phyloP scores from a whole-genome alignment of 2,329 filamentous ascomycete genomes.

The Ceratocystis colombiana region DNA sequence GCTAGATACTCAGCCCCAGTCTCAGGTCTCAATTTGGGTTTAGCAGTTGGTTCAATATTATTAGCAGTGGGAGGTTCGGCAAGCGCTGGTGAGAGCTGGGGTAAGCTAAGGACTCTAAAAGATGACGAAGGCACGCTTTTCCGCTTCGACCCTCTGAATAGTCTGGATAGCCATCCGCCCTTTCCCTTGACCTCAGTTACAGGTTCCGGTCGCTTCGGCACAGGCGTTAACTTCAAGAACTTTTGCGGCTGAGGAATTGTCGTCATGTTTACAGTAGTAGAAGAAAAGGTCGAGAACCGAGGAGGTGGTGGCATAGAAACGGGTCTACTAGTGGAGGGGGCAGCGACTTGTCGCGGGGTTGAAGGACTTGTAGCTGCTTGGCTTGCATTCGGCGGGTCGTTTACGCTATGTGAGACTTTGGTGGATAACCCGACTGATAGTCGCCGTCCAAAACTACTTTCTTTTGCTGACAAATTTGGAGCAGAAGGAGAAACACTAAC shows the following conservation, averaged over 20 bases:
- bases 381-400: neutral
- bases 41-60: neutral
- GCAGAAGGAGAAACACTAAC: neutral
- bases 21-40: neutral
- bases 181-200: constrained; percentile 13
- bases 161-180: constrained; percentile 16
- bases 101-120: constrained; percentile 14
- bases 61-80: neutral
- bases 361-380: neutral
- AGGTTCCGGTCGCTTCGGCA: neutral
- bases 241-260: neutral
- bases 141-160: constrained; percentile 11
- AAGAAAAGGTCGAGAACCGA: neutral
- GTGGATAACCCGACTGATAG: neutral
- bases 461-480: neutral
- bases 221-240: neutral
- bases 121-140: constrained; percentile 9
- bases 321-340: neutral
- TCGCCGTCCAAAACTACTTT: neutral
- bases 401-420: neutral
- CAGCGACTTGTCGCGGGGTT: neutral
- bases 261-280: neutral
- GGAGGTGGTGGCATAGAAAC: constrained; percentile 6
- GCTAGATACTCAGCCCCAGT: too few species aligned
- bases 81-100: neutral